These are phyloP conservation scores for Fusarium cyanostomum DNA, from an alignment of 2,329 filamentous ascomycete species.

Conservation along the genomic window DNA sequence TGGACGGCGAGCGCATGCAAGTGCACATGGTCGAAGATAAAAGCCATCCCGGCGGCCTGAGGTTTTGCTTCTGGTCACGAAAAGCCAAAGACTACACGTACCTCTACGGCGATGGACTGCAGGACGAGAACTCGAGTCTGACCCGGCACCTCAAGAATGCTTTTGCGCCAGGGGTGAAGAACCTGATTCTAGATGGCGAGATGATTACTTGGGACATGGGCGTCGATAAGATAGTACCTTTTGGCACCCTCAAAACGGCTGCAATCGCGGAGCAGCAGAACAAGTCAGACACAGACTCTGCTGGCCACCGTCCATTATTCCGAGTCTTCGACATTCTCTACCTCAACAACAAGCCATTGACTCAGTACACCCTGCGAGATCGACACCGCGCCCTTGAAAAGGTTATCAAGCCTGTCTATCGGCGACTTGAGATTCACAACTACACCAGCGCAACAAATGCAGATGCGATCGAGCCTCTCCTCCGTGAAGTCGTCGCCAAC, in stretches of 20 bases:
- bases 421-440: conserved; percentile 84
- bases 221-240: conserved; percentile 83
- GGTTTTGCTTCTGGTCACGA: conserved; percentile 91
- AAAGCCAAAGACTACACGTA: conserved; percentile 98
- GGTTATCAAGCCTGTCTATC: conserved; percentile 74
- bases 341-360: conserved; percentile 82
- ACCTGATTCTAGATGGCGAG: conserved; percentile 92
- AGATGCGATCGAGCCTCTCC: conserved; percentile 78
- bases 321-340: conserved; percentile 92
- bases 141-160: conserved; percentile 82
- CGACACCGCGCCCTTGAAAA: conserved; percentile 78
- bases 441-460: conserved; percentile 73
- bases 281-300: conserved; percentile 62
- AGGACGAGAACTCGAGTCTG: conserved; percentile 78
- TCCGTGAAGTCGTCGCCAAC: conserved; percentile 86
- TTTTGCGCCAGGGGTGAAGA: conserved; percentile 80
- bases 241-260: conserved; percentile 93
- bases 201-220: conserved; percentile 99
- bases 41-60: conserved; percentile 71
- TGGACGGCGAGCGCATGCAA: conserved; percentile 97
- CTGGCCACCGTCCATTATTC: conserved; percentile 73
- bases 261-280: conserved; percentile 79
- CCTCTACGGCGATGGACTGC: conserved; percentile 82
- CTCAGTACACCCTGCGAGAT: conserved; percentile 83
- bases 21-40: conserved; percentile 86